phyloP scores from a whole-genome alignment of 352 stramenopile species.

The Globisporangium nodosum region DNA sequence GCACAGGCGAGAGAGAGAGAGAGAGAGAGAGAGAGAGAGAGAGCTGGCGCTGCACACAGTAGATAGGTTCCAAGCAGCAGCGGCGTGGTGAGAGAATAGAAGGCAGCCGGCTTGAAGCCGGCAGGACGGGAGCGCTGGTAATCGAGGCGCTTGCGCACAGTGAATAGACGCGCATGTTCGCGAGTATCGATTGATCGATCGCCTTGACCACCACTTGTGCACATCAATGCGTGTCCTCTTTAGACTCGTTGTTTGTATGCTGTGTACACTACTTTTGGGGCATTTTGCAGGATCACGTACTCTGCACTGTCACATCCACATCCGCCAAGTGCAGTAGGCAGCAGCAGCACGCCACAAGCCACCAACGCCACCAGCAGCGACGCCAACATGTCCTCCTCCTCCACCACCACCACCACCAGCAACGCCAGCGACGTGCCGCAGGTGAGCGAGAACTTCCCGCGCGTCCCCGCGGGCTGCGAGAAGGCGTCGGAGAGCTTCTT shows the following conservation, averaged over 20 bases:
- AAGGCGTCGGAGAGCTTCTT: conserved; percentile 70
- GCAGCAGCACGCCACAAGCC: background rate
- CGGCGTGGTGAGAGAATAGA: too few relatives aligned
- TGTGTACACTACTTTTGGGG: background rate
- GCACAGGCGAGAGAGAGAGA: conserved; percentile 1
- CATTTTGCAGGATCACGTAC: too few relatives aligned
- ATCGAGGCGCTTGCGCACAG: too few relatives aligned
- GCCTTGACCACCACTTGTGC: too few relatives aligned
- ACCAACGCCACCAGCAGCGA: background rate
- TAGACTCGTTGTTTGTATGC: background rate
- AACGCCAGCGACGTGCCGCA: conserved; percentile 26
- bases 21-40: conserved; percentile 1
- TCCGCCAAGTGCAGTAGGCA: background rate
- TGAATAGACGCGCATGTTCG: too few relatives aligned
- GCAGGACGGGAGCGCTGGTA: too few relatives aligned
- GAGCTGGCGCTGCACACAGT: too few relatives aligned
- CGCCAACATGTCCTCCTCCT: conserved; percentile 6
- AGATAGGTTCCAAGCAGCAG: too few relatives aligned
- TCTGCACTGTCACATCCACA: too few relatives aligned
- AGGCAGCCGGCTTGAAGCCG: too few relatives aligned
- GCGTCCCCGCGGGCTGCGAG: conserved; percentile 66
- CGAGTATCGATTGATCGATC: too few relatives aligned
- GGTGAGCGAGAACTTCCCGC: conserved; percentile 74
- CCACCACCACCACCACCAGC: conserved; percentile 1
- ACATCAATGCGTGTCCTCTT: background rate